A percentile compares a stretch with the other conserved stretches of the same genome.
Conservation (phyloP, 2,329 filamentous ascomycete genomes). For the Fusarium sambucinum region DNA sequence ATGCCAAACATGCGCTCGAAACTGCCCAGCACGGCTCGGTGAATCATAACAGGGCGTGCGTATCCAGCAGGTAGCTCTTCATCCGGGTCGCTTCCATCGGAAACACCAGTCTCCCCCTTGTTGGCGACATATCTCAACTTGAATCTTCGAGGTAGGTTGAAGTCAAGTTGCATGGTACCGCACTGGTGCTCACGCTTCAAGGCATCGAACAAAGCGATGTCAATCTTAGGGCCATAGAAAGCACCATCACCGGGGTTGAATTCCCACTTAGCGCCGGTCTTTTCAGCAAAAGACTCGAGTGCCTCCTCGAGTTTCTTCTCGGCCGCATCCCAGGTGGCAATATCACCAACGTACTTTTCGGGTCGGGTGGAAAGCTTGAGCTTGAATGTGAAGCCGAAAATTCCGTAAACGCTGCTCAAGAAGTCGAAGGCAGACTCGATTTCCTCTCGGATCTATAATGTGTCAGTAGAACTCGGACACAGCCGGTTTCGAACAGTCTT, state of each 20-base stretch:
- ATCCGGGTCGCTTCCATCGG: constrained; percentile 58
- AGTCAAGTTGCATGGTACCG: constrained; percentile 93
- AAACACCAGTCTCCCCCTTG: constrained; percentile 58
- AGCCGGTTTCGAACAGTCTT: background rate
- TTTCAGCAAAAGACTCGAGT: constrained; percentile 78
- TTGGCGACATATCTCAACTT: constrained; percentile 64
- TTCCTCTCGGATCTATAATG: constrained; percentile 54
- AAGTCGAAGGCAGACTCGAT: constrained; percentile 91
- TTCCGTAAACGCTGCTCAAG: constrained; percentile 77
- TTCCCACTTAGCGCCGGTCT: constrained; percentile 78
- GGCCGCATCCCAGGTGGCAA: constrained; percentile 89
- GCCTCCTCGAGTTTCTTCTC: constrained; percentile 84
- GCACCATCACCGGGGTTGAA: constrained; percentile 95
- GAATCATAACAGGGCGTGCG: constrained; percentile 86
- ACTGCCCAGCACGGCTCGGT: constrained; percentile 82
- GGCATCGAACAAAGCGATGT: constrained; percentile 93
- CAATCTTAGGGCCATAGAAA: constrained; percentile 99
- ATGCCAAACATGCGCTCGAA: constrained; percentile 78
- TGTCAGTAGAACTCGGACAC: constrained; percentile 13
- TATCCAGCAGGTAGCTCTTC: constrained; percentile 73
- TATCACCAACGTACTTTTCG: constrained; percentile 88
- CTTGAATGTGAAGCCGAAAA: constrained; percentile 79
- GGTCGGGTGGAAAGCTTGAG: constrained; percentile 91
- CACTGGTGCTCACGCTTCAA: constrained; percentile 73
- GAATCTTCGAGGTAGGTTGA: constrained; percentile 72